These are phyloP conservation scores for Penicillium cosmopolitanum DNA, from an alignment of 495 filamentous ascomycete species.

Conservation along the genomic window DNA sequence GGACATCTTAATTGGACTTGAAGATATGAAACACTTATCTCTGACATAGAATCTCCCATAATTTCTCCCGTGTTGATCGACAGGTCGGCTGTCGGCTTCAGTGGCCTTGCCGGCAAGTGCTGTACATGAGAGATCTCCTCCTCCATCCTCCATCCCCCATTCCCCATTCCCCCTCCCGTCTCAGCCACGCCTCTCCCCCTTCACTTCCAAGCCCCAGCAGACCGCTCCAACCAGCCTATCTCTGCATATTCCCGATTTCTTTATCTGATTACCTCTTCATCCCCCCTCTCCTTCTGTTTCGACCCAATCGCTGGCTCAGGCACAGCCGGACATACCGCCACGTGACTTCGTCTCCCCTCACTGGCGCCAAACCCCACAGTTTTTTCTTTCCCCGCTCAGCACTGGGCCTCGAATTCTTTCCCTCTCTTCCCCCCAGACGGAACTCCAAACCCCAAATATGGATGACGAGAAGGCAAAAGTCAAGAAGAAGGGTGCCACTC, in stretches of 20 bases:
- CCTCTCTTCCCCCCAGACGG: conserved; percentile 33
- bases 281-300: background rate
- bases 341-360: conserved; percentile 38
- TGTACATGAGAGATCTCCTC: background rate
- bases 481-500: conserved; percentile 48
- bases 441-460: conserved; percentile 44
- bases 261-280: background rate
- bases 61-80: background rate
- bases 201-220: background rate
- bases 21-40: background rate
- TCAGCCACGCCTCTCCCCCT: background rate
- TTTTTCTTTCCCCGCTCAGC: conserved; percentile 37
- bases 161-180: conserved; percentile 1
- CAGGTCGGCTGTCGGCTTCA: background rate
- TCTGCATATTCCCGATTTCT: background rate
- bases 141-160: background rate
- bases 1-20: background rate
- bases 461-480: conserved; percentile 51
- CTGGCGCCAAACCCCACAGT: conserved; percentile 47
- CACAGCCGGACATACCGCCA: conserved; percentile 15
- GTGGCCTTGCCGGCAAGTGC: background rate
- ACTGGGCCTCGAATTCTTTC: conserved; percentile 33
- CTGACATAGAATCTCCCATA: too few relatives aligned
- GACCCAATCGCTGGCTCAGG: background rate
- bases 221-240: background rate